A percentile compares a stretch with the other conserved stretches of the same genome.
These are phyloP conservation scores for Houttuynia cordata DNA, from an alignment of 164 flowering plant species.

Conservation along the genomic window DNA sequence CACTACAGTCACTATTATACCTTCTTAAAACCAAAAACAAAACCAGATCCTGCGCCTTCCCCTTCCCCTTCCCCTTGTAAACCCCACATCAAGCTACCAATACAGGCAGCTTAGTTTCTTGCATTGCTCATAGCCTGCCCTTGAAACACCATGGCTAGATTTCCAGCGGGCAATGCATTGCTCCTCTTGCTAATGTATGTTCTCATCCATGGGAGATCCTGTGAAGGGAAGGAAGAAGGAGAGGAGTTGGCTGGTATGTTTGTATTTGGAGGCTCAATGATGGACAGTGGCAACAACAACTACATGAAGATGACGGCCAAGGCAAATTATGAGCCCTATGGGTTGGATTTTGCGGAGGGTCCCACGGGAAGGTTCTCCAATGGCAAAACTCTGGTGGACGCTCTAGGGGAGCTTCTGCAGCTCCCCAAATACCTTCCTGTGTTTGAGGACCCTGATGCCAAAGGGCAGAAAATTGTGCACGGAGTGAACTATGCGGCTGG, in stretches of 20 bases:
- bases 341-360: constrained; percentile 49
- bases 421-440: constrained; percentile 34
- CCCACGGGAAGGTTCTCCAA: constrained; percentile 60
- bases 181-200: neutral
- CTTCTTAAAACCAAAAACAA: no score
- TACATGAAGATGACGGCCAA: constrained; percentile 25
- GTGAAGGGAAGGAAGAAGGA: neutral
- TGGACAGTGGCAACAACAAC: constrained; percentile 77
- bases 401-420: constrained; percentile 26
- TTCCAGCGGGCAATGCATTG: no score
- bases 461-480: constrained; percentile 24
- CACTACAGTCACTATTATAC: no score
- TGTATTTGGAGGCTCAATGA: constrained; percentile 68
- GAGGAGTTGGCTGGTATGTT: constrained; percentile 37
- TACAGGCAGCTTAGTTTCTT: no score
- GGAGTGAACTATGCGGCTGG: constrained; percentile 66
- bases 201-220: neutral
- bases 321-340: constrained; percentile 51
- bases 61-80: no score
- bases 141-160: no score
- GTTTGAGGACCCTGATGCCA: constrained; percentile 33
- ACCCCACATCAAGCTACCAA: no score
- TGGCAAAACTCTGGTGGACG: constrained; percentile 45
- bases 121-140: no score
- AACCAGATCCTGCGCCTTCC: no score